Conservation (phyloP, 495 filamentous ascomycete species). For the Hamigera avellanea region DNA sequence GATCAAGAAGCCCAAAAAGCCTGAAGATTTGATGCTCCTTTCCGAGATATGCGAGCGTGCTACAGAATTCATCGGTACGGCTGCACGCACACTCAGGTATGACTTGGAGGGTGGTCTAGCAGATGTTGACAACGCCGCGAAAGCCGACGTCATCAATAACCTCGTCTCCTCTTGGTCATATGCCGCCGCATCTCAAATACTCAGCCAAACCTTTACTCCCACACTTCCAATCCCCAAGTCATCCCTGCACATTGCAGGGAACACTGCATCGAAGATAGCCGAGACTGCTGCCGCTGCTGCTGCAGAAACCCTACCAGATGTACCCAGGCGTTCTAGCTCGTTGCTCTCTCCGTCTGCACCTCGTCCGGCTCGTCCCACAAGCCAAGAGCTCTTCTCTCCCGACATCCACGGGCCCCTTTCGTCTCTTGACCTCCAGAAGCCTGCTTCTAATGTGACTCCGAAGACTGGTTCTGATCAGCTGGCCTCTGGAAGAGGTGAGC, state of each 20-base stretch:
- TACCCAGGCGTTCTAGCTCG: slow-evolving; percentile 35
- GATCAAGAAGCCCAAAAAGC: slow-evolving; percentile 30
- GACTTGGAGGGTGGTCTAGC: slow-evolving; percentile 44
- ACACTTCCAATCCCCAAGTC: slow-evolving; percentile 54
- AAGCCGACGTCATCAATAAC: slow-evolving; percentile 57
- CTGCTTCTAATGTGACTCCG: slow-evolving; percentile 9
- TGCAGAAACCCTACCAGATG: slow-evolving; percentile 33
- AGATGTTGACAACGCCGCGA: slow-evolving; percentile 21
- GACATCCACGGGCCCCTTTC: slow-evolving; percentile 7
- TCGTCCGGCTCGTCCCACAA: slow-evolving; percentile 18
- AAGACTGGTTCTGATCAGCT: slow-evolving; percentile 71
- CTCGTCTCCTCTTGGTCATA: slow-evolving; percentile 79
- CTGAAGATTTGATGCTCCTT: slow-evolving; percentile 64
- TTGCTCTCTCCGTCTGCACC: slow-evolving; percentile 14
- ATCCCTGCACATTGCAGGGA: slow-evolving; percentile 21
- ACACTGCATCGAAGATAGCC: slow-evolving; percentile 14
- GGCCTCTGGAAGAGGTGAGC: slow-evolving; percentile 68
- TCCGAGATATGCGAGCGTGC: slow-evolving; percentile 71
- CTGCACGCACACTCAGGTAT: slow-evolving; percentile 62
- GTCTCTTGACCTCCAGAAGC: slow-evolving; percentile 7
- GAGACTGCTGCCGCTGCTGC: slow-evolving; percentile 7
- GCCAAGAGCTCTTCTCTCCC: slow-evolving; percentile 20
- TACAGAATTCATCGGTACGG: slow-evolving; percentile 67
- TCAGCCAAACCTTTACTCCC: slow-evolving; percentile 64
- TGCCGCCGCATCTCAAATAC: slow-evolving; percentile 62